These are phyloP conservation scores for Royoungia palumana DNA, from an alignment of 768 basidiomycete genomes.

Conservation along the genomic window DNA sequence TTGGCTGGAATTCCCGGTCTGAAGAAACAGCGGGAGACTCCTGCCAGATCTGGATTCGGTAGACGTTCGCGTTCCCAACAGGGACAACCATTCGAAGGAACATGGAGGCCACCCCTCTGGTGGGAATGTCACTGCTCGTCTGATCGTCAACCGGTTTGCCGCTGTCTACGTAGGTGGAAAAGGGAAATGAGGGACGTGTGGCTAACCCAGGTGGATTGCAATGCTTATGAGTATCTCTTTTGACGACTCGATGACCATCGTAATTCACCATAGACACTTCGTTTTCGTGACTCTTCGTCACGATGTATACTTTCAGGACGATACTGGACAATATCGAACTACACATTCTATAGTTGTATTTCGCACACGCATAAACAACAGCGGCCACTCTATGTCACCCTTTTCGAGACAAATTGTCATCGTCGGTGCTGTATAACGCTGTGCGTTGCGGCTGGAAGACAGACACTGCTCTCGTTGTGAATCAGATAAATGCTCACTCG, in stretches of 20 bases:
- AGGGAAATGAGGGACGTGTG: conserved; percentile 44
- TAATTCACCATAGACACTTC: not conserved
- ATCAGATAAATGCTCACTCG: no score
- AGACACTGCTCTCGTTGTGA: not conserved
- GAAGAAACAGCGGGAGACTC: conserved; percentile 1
- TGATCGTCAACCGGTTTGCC: conserved; percentile 21
- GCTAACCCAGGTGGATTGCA: conserved; percentile 46
- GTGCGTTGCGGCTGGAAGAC: not conserved
- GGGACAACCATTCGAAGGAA: conserved; percentile 26
- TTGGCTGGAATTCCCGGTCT: conserved; percentile 11
- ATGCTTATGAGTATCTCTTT: conserved; percentile 36
- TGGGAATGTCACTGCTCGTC: conserved; percentile 32
- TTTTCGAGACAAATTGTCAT: no score
- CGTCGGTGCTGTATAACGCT: no score
- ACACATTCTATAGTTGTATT: not conserved
- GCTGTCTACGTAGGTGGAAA: conserved; percentile 34
- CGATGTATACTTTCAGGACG: not conserved
- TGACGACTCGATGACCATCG: not conserved
- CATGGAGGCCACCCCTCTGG: conserved; percentile 34
- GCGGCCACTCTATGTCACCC: no score
- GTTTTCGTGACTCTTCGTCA: no score
- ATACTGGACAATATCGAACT: conserved; percentile 10
- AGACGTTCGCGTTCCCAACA: conserved; percentile 9
- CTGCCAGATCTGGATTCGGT: conserved; percentile 5
- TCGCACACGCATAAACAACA: no score